Conservation (phyloP, 495 filamentous ascomycete genomes). For the Acidomyces sp. region DNA sequence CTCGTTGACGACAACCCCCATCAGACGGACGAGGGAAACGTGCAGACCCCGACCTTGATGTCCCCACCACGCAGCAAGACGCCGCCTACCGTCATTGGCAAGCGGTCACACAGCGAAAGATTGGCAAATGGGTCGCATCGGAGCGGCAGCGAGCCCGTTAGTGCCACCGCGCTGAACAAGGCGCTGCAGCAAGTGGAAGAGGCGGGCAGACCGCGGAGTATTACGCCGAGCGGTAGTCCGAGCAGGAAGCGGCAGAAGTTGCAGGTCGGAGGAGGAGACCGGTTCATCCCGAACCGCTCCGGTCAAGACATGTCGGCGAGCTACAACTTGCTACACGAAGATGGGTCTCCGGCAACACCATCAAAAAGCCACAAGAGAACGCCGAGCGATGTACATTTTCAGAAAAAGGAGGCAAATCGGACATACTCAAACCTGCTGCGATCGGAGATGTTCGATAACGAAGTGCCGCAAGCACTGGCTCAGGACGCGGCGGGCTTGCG, state of each 20-base stretch:
- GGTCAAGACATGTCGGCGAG: conserved; percentile 88
- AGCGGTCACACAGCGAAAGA: conserved; percentile 28
- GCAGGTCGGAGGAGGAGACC: conserved; percentile 49
- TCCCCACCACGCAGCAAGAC: conserved; percentile 35
- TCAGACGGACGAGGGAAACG: conserved; percentile 1
- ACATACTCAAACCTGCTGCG: conserved; percentile 82
- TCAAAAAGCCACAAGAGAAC: conserved; percentile 71
- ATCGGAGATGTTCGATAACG: conserved; percentile 77
- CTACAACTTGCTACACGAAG: conserved; percentile 75
- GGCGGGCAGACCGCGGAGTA: conserved; percentile 47
- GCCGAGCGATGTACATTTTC: conserved; percentile 84
- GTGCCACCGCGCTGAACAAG: conserved; percentile 47
- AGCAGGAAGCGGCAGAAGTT: conserved; percentile 77
- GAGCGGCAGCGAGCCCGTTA: conserved; percentile 43
- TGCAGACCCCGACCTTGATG: conserved; percentile 23
- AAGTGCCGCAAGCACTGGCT: conserved; percentile 69
- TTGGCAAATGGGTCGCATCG: conserved; percentile 19
- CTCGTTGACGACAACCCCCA: conserved; percentile 1
- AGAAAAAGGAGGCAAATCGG: conserved; percentile 84
- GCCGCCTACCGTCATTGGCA: conserved; percentile 30
- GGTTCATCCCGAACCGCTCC: conserved; percentile 91
- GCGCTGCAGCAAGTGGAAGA: conserved; percentile 53
- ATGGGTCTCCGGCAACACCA: conserved; percentile 82
- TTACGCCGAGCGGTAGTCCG: conserved; percentile 62
- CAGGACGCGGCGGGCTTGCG: conserved; percentile 50